Evolutionary conservation across 2,329 filamentous ascomycete species (phyloP), one percentile per base, ranked within the genome.

Genomic region (Atkinsonella texensis): DNA sequence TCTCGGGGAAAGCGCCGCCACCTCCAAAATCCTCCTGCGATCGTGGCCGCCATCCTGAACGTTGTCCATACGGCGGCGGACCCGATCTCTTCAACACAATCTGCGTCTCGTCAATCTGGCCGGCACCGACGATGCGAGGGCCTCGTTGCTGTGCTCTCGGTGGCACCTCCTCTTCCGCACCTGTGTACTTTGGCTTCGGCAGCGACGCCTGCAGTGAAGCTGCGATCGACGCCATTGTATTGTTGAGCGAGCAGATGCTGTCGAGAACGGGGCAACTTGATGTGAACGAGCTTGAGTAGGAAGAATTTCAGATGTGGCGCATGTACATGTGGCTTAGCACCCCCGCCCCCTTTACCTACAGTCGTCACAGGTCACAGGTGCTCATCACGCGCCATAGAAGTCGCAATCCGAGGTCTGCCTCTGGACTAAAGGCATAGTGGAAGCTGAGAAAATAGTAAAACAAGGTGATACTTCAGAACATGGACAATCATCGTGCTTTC

Each of bases 1-100:
- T 84, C 70, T 97, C 91, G 39, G 93, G 93, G 64, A 96, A 98
- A 49, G 91, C 89, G 61, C 93, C 93, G 57, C 93, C 93, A 74
- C 97, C 90, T 61, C 88, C 90, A 70, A 90, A 98, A 68, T 98
- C 93, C 65, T 96, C 90, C 56, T 86, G 81, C 41, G 78, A 78
- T 62, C 91, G 84, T 33, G 93, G 93, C 58, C 93, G 82, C 93
- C 93, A 98, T 79, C 87, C 87, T 65, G 81, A 70, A 62, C 93
- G 85, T 65, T 89, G 84, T 48, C 88, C 88, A 61, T 97, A 98
- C 1, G 89, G 76, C 10, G 93, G 93, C 53, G 90, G 89, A 17
- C 90, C 90, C 52, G 80, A 78, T 72, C 83, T 85, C 79, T 85
- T 87, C 54, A 95, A 68, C 17, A 94, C 86, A 59, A 97, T 76